phyloP scores from a whole-genome alignment of 83 land plant genomes.

The Thuja plicata region DNA sequence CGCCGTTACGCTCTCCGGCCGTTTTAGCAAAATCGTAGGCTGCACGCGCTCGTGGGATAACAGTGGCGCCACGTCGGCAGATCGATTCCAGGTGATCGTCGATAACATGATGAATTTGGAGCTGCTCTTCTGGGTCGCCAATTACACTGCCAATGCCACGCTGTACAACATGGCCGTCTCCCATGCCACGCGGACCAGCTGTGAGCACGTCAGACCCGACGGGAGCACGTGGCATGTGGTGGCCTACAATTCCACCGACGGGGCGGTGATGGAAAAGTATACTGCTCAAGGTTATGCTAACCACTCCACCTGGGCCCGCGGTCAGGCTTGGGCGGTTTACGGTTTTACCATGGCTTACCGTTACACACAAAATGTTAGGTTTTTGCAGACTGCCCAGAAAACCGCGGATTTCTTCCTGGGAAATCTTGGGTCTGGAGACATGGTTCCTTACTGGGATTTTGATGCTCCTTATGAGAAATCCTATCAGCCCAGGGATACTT shows the following conservation, averaged over 20 bases:
- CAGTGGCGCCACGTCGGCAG: background rate
- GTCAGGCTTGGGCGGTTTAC: conserved; percentile 4
- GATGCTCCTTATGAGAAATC: background rate
- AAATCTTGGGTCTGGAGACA: background rate
- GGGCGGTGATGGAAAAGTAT: background rate
- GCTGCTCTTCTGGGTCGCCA: conserved; percentile 2
- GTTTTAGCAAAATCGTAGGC: background rate
- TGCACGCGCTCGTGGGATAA: conserved; percentile 2
- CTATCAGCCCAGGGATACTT: conserved; percentile 3
- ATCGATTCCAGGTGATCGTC: background rate
- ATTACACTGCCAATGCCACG: background rate
- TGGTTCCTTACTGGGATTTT: conserved; percentile 10
- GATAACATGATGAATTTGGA: conserved; percentile 7
- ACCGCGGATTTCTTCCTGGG: background rate
- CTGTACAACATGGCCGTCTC: background rate
- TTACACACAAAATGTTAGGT: background rate
- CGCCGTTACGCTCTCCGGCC: background rate
- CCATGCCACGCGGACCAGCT: background rate
- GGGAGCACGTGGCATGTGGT: conserved; percentile 3
- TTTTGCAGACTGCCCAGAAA: background rate
- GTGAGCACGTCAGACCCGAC: background rate
- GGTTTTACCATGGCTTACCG: conserved; percentile 11
- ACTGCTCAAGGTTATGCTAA: background rate
- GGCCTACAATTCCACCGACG: background rate
- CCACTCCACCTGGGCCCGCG: background rate